Evolutionary conservation across 176 grass and related monocot species (phyloP), one percentile per base, ranked within the genome.

Genomic region (Juncus inflexus): DNA sequence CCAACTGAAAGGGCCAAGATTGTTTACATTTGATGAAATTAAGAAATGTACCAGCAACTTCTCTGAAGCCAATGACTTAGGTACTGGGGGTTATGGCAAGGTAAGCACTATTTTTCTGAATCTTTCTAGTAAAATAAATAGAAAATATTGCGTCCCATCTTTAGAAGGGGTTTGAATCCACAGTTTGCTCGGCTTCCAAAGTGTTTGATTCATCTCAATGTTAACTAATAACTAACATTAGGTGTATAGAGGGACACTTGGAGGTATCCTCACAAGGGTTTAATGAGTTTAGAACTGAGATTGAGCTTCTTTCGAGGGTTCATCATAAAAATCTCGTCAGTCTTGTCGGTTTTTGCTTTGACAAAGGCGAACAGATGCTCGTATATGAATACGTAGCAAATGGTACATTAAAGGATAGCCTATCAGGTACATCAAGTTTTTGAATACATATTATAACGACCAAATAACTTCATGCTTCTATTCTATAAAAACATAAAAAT

Each of bases 291-390:
- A 90, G 82, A 66, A 87, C 77, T 38, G 91, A 90, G 76, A 90
- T 95, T 15, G 91, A 95, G 80, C 61, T 90, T 64, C 68, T 90
- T 1, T 87, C 86, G 43, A 72, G 91, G 69, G 83, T 95, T 11
- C 91, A 95, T 58, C 91, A 95, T 70, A 76, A 69, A 72, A 95
- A 90, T 47, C 71, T 95, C 49, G 86, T 95, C 16, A 67, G 75
- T 15, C 78, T 95, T 38, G 80, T 95, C 0, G 91, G 91, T 7
- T 95, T 90, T 78, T 95, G 91, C 84, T 78, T 77, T 52, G 74
- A 90, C 9, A 79, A 95, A 66, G 83, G 78, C 1, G 90, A 95
- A 62, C 80, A 86, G 80, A 83, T 87, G 72, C 64, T 95, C 42
- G 86, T 95, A 40, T 95, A 95, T 37, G 91, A 95, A 79, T 95